Evolutionary conservation across 2,329 filamentous ascomycete genomes (phyloP), one percentile per base, ranked within the genome.

Genomic region (Nigrospora sphaerica): DNA sequence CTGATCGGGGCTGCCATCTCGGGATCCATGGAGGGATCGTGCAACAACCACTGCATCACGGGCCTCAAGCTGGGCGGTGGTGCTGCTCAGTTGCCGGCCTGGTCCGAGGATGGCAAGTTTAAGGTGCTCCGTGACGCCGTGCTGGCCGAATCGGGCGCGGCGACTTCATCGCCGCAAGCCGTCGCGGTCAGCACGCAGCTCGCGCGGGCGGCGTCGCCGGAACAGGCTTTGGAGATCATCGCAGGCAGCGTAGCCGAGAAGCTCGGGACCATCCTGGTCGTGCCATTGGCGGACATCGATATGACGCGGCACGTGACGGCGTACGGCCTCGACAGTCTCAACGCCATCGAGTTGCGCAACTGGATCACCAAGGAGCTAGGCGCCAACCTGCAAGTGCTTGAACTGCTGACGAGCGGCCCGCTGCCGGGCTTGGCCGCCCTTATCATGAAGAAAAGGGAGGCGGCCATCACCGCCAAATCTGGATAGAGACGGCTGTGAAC

Each of bases 31-130:
- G 62, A 2, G 67, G 73, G 49, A 71, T 73, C 0, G 71, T 75
- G 41, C 71, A 71, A 75, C 73, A 44, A 49, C 4, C 42, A 44
- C 17, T 44, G 42, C 19, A 32, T 63, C 14, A 64, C 61, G 1
- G 61, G 61, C 7, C 45, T 64, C 47, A 59, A 59, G 28, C 61
- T 75, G 1, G 67, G 67, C 4, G 71, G 74, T 37, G 67, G 76
- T 49, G 65, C 66, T 9, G 62, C 61, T 3, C 62, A 67, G 52
- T 58, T 70, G 39, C 75, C 74, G 0, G 80, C 77, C 62, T 81
- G 75, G 69, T 70, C 69, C 3, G 56, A 66, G 3, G 77, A 81
- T 40, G 73, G 70, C 41, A 79, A 76, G 55, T 80, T 80, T 59
- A 69, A 69, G 44, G 63, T 69, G 19, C 65, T 80, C 18, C 68